Base-by-base conservation (phyloP, 345 rosid species). In the Geranium rotundifolium region DNA sequence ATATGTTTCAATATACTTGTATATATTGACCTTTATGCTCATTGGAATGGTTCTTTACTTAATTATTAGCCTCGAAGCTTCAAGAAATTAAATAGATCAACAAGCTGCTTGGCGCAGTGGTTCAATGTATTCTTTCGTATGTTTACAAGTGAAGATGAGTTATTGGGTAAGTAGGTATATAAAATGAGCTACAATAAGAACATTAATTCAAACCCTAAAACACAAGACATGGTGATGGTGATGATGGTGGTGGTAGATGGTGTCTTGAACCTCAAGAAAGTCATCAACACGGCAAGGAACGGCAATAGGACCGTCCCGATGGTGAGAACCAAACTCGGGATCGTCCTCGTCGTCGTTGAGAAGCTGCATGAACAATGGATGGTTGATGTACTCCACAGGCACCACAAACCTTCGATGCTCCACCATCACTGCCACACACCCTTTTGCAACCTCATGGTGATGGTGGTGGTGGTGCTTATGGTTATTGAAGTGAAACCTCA, bases 281-380 rank as follows among this genome's bases (percentile, higher is more conserved):
- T 88, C 84, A 54, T 91, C 82, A 0, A 88, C 90, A 56, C 81
- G 77, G 74, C 96, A 91, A 52, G 96, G 97, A 37, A 91, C 80
- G 14, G 82, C 77, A 69, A 91, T 82, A 14, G 87, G 90, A 0
- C 97, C 97, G 12, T 73, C 58, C 34, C 86, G 91, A 17, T 78
- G 76, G 54, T n/a, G n/a, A n/a, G 86, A 91, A 1, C 93, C 97
- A 30, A 70, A 88, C 74, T 84, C 91, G 20, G n/a, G n/a, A n/a
- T n/a, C n/a, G n/a, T 84, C 84, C 66, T 90, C 96, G 20, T 96
- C 89, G 23, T 71, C 91, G 63, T 85, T 81, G 56, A 90, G 67
- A 18, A 88, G 72, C 29, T 70, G 64, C 82, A 69, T 54, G 67
- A 91, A 91, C 54, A 81, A 80, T 64, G 95, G 96, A 63, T 91